Evolutionary conservation across 2,329 filamentous ascomycete species (phyloP), one percentile per base, ranked within the genome.

Genomic region (Hansfordia pulvinata): DNA sequence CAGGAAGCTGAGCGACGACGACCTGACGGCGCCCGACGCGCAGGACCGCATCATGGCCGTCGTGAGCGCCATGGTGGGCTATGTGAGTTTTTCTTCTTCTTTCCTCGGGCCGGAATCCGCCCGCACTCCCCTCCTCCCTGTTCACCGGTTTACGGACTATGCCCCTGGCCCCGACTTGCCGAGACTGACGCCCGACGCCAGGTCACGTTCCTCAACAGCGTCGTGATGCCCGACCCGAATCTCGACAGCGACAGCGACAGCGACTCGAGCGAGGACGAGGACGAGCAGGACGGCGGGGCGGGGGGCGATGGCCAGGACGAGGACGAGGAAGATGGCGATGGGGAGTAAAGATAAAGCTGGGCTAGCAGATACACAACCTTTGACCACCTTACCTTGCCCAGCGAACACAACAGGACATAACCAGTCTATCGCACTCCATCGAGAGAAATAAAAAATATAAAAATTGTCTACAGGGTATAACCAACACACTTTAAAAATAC

Each of bases 201-300:
- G 76, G 59, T 84, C 28, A 69, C 72, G 17, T 81, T 79, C 49
- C 49, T 84, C 33, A 85, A 84, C 42, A 68, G 62, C 31, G 63
- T 80, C 22, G 75, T 82, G 31, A 80, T 80, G 76, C 78, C 79
- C 3, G 79, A 84, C 43, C 62, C 61, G 3, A 48, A 44, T 9
- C 20, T 47, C 5, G 62, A 57, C 6, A 61, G 61, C 10, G 55
- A 56, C 8, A 44, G 47, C 5, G 54, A 56, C 10, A 44, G 44
- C 7, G 47, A 47, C 8, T 53, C 52, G 5, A 52, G 51, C 0
- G 53, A 50, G 0, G 48, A 46, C 0, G 47, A 44, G 2, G 37
- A 25, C 3, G 23, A 22, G 13, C 26, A 23, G 8, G 29, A 28
- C 10, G 36, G 36, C 13, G 38, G 6, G n/a, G 20, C 6, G 6